Base-by-base conservation (phyloP, 306 rosid genomes). In the Mimosa pudica region DNA sequence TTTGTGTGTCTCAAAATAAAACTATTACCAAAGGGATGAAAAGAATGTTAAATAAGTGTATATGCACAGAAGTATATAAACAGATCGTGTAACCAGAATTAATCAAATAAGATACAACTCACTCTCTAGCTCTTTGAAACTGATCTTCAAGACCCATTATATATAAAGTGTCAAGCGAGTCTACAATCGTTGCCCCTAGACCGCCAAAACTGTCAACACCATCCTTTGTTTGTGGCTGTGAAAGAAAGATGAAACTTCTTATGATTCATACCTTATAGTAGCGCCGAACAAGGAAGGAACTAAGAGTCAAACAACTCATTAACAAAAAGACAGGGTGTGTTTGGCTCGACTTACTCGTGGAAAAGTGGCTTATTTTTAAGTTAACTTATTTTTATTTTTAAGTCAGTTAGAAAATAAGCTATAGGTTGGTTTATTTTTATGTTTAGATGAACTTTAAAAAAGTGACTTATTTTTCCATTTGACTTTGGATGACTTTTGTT, bases 131-230 rank as follows among this genome's bases (percentile, higher is more conserved):
- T 79, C 89, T 87, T 76, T 76, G 63, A 75, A 89, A 89, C 77
- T 89, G 89, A 61, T 44, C n/a, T 52, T 87, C 84, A 84, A 89
- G 93, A 64, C 93, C 93, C 93, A 89, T 89, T 84, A 87, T 86
- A 75, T 62, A 87, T 82, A 89, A 81, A 52, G 93, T 87, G 83
- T 87, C 93, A 55, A 87, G 93, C 41, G 93, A 89, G 76, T 89
- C 93, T 60, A 89, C 86, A 52, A 89, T 63, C 65, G 93, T 89
- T 73, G 90, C 93, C n/a, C 93, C 93, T 9, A 89, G 82, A 60
- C 90, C 90, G 4, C 91, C 93, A 46, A 89, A 89, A 84, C 48
- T 87, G 71, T 89, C 82, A 76, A 81, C 78, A 33, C 90, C 88
- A 18, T 8, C 49, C 78, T 65, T 87, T 57, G 90, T 67, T 74